phyloP scores from a whole-genome alignment of 495 filamentous ascomycete species.

The Sordaria brevicollis region DNA sequence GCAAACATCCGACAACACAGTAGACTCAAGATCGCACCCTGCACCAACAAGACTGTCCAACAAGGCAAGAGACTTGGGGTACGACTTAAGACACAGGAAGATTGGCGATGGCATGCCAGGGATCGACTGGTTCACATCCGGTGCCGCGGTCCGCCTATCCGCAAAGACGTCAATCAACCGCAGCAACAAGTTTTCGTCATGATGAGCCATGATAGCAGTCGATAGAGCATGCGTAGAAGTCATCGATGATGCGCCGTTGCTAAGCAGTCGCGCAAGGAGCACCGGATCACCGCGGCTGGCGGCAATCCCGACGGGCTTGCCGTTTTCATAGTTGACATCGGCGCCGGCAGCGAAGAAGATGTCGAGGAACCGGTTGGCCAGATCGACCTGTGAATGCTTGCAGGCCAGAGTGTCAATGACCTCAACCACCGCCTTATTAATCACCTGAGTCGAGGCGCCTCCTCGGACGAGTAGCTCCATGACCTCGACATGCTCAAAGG shows the following conservation, averaged over 20 bases:
- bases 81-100: slow-evolving; percentile 17
- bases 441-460: slow-evolving; percentile 23
- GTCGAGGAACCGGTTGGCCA: slow-evolving; percentile 23
- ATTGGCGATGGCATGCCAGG: slow-evolving; percentile 16
- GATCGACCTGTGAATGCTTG: slow-evolving; percentile 9
- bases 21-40: slow-evolving; percentile 16
- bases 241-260: slow-evolving; percentile 19
- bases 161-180: slow-evolving; percentile 10
- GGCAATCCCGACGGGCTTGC: slow-evolving; percentile 28
- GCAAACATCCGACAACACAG: slow-evolving; percentile 10
- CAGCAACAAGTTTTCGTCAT: slow-evolving; percentile 5
- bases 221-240: slow-evolving; percentile 29
- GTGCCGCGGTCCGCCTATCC: background rate
- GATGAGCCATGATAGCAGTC: slow-evolving; percentile 16
- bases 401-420: slow-evolving; percentile 24
- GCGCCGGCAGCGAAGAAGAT: slow-evolving; percentile 25
- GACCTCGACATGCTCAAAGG: slow-evolving; percentile 23
- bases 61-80: slow-evolving; percentile 12
- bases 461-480: slow-evolving; percentile 26
- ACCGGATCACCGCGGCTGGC: slow-evolving; percentile 25
- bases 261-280: slow-evolving; percentile 24
- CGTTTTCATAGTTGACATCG: slow-evolving; percentile 32
- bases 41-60: slow-evolving; percentile 10
- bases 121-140: slow-evolving; percentile 12
- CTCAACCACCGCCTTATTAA: slow-evolving; percentile 26